A percentile compares a stretch with the other conserved stretches of the same genome.
Conservation (phyloP, 495 filamentous ascomycete species). For the Durotheca rogersii region DNA sequence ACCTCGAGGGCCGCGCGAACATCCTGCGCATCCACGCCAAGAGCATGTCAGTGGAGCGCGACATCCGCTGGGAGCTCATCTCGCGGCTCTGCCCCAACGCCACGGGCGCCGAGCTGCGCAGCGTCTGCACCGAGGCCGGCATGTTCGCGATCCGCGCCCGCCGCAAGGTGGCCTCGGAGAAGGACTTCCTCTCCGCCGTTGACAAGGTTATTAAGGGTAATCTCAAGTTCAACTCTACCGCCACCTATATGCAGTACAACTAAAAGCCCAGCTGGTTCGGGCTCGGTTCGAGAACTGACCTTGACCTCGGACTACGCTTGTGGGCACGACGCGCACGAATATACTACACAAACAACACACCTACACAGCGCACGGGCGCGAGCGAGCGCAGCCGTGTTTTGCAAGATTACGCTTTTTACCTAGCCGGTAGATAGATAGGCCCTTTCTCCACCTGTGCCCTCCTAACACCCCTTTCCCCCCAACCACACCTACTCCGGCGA, state of each 20-base stretch:
- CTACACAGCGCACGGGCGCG: no score
- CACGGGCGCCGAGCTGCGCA: constrained; percentile 89
- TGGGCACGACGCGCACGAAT: no score
- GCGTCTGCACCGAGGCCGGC: constrained; percentile 97
- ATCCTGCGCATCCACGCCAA: constrained; percentile 98
- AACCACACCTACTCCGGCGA: no score
- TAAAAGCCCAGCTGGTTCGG: constrained; percentile 50
- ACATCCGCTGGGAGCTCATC: constrained; percentile 98
- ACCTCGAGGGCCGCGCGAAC: constrained; percentile 95
- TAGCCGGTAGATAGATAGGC: no score
- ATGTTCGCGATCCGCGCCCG: constrained; percentile 98
- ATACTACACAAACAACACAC: no score
- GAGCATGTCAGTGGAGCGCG: constrained; percentile 98
- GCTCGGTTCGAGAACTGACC: no score
- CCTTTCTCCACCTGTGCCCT: no score
- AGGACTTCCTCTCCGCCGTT: constrained; percentile 96
- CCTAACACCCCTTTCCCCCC: no score
- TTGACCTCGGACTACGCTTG: no score
- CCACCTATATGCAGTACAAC: constrained; percentile 99
- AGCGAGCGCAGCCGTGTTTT: no score
- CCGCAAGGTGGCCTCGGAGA: constrained; percentile 97
- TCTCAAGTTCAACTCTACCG: constrained; percentile 98
- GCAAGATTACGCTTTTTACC: no score
- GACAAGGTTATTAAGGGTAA: constrained; percentile 99
- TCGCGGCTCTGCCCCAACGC: constrained; percentile 95